These are phyloP conservation scores for Calonectria leucothoes DNA, from an alignment of 2,329 filamentous ascomycete species.

Conservation along the genomic window DNA sequence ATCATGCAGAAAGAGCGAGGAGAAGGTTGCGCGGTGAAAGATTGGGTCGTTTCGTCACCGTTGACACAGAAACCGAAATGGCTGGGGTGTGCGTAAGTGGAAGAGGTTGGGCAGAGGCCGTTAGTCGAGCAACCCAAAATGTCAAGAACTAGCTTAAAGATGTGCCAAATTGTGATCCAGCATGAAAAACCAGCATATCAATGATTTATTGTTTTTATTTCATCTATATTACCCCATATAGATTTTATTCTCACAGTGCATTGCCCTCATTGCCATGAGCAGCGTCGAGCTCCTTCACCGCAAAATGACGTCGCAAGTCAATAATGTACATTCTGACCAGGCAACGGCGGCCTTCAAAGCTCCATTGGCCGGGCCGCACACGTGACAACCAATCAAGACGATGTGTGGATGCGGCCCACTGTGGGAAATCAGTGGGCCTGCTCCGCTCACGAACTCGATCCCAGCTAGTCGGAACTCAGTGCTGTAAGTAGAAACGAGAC, in stretches of 20 bases:
- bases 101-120: conserved; percentile 34
- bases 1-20: neutral
- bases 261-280: neutral
- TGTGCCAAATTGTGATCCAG: neutral
- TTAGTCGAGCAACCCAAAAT: conserved; percentile 9
- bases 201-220: neutral
- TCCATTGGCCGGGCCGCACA: neutral
- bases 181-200: neutral
- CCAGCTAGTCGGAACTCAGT: neutral
- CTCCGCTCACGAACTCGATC: neutral
- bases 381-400: conserved; percentile 28
- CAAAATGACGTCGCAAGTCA: conserved; percentile 50
- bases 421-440: neutral
- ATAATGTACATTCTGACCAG: conserved; percentile 35
- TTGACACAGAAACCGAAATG: conserved; percentile 47
- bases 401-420: conserved; percentile 30
- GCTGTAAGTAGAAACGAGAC: neutral
- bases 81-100: conserved; percentile 37
- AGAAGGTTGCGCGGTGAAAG: conserved; percentile 12
- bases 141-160: neutral
- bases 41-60: conserved; percentile 27
- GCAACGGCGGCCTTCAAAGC: conserved; percentile 36
- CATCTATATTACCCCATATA: too few species aligned
- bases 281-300: neutral
- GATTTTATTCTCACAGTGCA: neutral